Base-by-base conservation (phyloP, 306 rosid genomes). In the Betula pendula region DNA sequence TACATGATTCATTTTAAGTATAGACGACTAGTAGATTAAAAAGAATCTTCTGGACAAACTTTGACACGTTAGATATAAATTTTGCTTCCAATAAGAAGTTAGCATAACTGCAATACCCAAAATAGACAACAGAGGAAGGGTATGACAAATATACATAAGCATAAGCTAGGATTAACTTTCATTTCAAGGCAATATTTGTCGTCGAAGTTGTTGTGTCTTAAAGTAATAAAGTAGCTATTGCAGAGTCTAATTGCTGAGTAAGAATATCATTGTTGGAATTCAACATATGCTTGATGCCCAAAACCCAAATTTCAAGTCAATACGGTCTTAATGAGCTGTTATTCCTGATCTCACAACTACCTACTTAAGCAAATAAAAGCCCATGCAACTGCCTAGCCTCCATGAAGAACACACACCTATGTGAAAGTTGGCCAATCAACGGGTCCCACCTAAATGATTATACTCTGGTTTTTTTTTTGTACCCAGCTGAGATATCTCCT, bases 301-400 rank as follows among this genome's bases (percentile, higher is more conserved):
- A 31, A 24, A 33, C 45, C 45, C 35, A 65, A 65, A 17, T 65
- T 35, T 65, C 45, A 19, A 19, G 44, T 33, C 48, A 65, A 10
- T 33, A 4, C n/a, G 47, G 11, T 35, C 47, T 35, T 35, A 65
- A 17, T 9, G 47, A 35, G 48, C 47, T 19, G 70, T 65, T n/a
- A 14, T 31, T 62, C 63, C 42, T 31, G 68, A 38, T 29, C 68
- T 62, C 68, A 31, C 43, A 31, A 62, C n/a, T 59, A 52, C 59
- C 40, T 59, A 1, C 15, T 52, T 52, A 52, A 52, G 13, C 27
- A n/a, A 2, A 52, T 2, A 52, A 52, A 20, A 52, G 9, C 1
- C 63, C 33, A 4, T 56, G 33, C 31, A 25, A 56, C 27, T 56
- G 27, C 43, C 70, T 19, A 65, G 27, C 48, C 2, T 35, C 44